A percentile compares a stretch with the other conserved stretches of the same genome.
phyloP scores from a whole-genome alignment of 371 early-diverging fungal genomes.

The Apophysomyces sp. region DNA sequence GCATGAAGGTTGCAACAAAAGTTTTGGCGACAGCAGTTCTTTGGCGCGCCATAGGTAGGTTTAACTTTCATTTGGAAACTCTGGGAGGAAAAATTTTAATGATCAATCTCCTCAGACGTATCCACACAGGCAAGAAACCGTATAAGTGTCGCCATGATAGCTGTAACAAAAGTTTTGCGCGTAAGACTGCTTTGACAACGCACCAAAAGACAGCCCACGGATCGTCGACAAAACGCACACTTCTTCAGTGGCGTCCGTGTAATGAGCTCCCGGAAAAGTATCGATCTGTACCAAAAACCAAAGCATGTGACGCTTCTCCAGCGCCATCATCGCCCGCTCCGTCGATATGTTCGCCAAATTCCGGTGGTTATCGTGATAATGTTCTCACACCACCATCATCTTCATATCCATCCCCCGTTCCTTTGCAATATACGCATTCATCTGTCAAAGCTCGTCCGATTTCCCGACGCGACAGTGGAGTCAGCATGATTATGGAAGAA shows the following conservation, averaged over 20 bases:
- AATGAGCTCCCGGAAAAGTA: slow-evolving; percentile 18
- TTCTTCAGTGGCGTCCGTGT: slow-evolving; percentile 32
- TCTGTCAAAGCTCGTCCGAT: too few species aligned
- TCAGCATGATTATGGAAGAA: too few species aligned
- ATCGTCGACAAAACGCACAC: slow-evolving; percentile 13
- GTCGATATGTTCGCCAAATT: background rate
- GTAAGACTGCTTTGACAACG: slow-evolving; percentile 61
- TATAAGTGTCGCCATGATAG: slow-evolving; percentile 56
- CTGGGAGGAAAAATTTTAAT: background rate
- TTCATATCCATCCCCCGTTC: too few species aligned
- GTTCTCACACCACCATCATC: too few species aligned
- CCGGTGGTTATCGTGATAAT: too few species aligned
- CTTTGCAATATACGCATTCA: too few species aligned
- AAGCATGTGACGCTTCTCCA: background rate
- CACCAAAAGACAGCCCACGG: slow-evolving; percentile 40
- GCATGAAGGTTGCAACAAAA: slow-evolving; percentile 55
- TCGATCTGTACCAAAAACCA: background rate
- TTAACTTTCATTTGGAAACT: background rate
- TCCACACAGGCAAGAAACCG: slow-evolving; percentile 67
- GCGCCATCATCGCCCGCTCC: background rate
- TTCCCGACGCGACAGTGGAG: too few species aligned
- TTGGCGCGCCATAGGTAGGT: slow-evolving; percentile 45
- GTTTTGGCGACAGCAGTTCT: slow-evolving; percentile 67
- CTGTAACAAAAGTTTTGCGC: slow-evolving; percentile 59
- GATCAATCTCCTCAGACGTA: slow-evolving; percentile 25